Evolutionary conservation across 2,329 filamentous ascomycete species (phyloP).

Genomic region (Diplodia mutila): DNA sequence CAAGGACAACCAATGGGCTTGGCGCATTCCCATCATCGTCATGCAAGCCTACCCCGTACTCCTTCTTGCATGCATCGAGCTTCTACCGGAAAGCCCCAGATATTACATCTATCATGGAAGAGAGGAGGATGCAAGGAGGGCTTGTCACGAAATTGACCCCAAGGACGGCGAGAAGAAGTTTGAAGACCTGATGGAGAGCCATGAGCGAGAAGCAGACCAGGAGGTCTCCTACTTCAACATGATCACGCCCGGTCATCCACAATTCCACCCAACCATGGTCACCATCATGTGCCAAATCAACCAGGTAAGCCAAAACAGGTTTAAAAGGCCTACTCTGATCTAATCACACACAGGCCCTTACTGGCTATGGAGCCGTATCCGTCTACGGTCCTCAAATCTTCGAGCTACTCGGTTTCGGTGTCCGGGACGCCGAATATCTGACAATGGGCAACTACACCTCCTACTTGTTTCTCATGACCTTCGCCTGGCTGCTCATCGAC

Average conservation of each 20-base stretch:
- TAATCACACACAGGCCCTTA: conserved; percentile 50
- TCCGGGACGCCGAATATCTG: conserved; percentile 57
- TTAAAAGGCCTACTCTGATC: not conserved
- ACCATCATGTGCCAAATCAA: conserved; percentile 67
- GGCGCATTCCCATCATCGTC: conserved; percentile 62
- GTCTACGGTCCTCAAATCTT: conserved; percentile 69
- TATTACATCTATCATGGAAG: conserved; percentile 60
- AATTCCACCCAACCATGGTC: conserved; percentile 64
- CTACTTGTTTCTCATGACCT: conserved; percentile 65
- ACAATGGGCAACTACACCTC: conserved; percentile 65
- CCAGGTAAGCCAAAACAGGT: conserved; percentile 44
- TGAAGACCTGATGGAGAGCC: conserved; percentile 55
- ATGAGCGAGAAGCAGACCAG: conserved; percentile 55
- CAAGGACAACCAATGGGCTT: conserved; percentile 63
- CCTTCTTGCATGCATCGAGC: conserved; percentile 57
- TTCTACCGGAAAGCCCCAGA: conserved; percentile 61
- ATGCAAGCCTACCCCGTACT: conserved; percentile 64
- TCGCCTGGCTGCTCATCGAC: conserved; percentile 64
- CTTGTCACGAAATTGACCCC: conserved; percentile 55
- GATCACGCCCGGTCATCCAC: conserved; percentile 57
- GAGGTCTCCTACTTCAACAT: conserved; percentile 60
- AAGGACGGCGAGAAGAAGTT: conserved; percentile 54
- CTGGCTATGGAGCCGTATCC: conserved; percentile 63
- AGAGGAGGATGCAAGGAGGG: conserved; percentile 55
- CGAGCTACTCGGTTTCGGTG: conserved; percentile 61